Base-by-base conservation (phyloP, 2,329 filamentous ascomycete species). In the Leptographium lundbergii region DNA sequence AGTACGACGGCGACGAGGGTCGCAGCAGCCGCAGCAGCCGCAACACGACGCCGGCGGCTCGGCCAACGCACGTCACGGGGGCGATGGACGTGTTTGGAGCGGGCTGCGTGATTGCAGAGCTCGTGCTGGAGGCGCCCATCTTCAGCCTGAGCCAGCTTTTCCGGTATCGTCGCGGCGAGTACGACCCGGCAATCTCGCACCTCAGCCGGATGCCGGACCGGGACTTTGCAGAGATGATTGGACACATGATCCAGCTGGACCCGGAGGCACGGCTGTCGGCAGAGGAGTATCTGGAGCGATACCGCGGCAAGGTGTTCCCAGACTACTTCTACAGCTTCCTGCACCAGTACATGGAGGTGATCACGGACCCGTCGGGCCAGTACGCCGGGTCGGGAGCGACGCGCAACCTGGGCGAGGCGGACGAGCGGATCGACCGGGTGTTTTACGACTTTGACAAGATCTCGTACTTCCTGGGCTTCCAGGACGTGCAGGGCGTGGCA, bases 81-180 rank as follows among this genome's bases (percentile, higher is more conserved):
- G 92, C 94, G 45, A 99, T 99, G 95, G 94, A 99, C 69, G 87
- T 99, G 42, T 99, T 99, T 75, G 97, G 94, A 71, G 88, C 87
- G 25, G 94, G 94, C 9, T 99, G 95, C 69, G 91, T 97, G 47
- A 95, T 99, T 67, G 94, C 94, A 1, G 94, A 99, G 71, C 79
- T 99, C 45, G 96, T 99, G 65, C 81, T 97, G 6, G 94, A 99
- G 73, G 82, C 91, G 0, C 91, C 95, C 10, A 92, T 97, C n/a
- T 97, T 99, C 72, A 95, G 85, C n/a, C 79, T 99, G 13, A 95
- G 90, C 66, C 92, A 97, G 71, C 81, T 99, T 57, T 97, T 92
- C 76, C 92, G 91, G 69, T 99, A 96, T 69, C 86, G 91, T 48
- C 86, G 89, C 63, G 88, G 90, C 64, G 91, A 99, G 68, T 97